A percentile compares a stretch with the other conserved stretches of the same genome.
phyloP scores from a whole-genome alignment of 2,329 filamentous ascomycete species.

The Aspergillus fumigatus region DNA sequence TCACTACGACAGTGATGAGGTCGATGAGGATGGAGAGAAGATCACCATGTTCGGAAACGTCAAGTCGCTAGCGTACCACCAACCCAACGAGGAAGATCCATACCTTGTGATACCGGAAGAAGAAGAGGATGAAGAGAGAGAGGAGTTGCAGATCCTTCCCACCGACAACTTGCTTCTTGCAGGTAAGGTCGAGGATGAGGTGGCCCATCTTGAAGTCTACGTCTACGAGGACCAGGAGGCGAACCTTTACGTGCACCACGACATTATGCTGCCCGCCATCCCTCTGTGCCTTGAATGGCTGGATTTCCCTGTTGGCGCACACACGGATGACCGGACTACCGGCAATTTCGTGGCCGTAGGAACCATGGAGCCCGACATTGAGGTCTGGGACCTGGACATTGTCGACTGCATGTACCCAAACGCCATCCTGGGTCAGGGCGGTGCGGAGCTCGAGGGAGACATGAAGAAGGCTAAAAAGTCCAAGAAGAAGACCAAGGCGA shows the following conservation, averaged over 20 bases:
- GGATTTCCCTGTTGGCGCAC: conserved; percentile 79
- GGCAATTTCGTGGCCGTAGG: conserved; percentile 94
- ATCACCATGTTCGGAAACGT: conserved; percentile 95
- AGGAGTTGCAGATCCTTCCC: conserved; percentile 87
- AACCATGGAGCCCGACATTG: conserved; percentile 97
- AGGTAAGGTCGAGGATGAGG: conserved; percentile 92
- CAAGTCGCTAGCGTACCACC: conserved; percentile 88
- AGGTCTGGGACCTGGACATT: conserved; percentile 95
- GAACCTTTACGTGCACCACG: conserved; percentile 98
- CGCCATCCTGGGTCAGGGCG: conserved; percentile 80
- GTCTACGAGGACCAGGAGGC: conserved; percentile 94
- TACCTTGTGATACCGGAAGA: conserved; percentile 86
- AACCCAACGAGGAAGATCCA: conserved; percentile 89
- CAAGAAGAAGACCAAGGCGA: conserved; percentile 85
- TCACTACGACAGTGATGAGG: conserved; percentile 83
- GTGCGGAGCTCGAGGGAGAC: conserved; percentile 40
- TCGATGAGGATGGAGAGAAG: conserved; percentile 61
- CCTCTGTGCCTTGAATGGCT: conserved; percentile 95
- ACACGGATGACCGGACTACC: conserved; percentile 57
- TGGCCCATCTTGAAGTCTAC: conserved; percentile 93
- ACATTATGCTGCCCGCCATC: conserved; percentile 97
- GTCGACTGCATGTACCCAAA: conserved; percentile 98
- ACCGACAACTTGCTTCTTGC: conserved; percentile 91
- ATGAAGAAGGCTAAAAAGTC: conserved; percentile 74
- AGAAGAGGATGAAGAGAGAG: conserved; percentile 81